These are phyloP conservation scores for Mycosphaerella arachidis DNA, from an alignment of 2,329 filamentous ascomycete genomes.

Conservation along the genomic window DNA sequence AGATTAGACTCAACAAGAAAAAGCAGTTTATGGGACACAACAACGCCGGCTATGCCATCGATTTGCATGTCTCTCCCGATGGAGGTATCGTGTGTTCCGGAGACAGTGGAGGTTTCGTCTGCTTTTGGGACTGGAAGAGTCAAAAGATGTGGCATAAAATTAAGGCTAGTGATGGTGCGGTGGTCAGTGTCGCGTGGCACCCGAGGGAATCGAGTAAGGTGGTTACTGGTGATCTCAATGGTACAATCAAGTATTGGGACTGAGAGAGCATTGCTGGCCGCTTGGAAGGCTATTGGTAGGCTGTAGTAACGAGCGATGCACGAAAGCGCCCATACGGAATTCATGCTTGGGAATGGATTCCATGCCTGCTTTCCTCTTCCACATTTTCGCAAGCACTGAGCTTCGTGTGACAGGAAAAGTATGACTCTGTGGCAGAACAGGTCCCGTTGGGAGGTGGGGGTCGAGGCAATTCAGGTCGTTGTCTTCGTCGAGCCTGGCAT, in stretches of 20 bases:
- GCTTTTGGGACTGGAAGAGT: conserved; percentile 99
- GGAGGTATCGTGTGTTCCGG: conserved; percentile 86
- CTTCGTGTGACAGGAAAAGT: too few relatives aligned
- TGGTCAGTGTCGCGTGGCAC: conserved; percentile 91
- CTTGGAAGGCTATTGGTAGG: too few relatives aligned
- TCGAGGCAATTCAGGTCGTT: too few relatives aligned
- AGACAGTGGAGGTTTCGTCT: conserved; percentile 82
- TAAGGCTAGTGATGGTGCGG: conserved; percentile 71
- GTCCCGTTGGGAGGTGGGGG: too few relatives aligned
- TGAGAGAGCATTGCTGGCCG: conserved; percentile 36
- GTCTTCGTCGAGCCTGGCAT: too few relatives aligned
- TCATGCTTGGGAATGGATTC: too few relatives aligned
- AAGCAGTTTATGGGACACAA: conserved; percentile 96
- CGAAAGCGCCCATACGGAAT: too few relatives aligned
- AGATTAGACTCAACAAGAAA: conserved; percentile 95
- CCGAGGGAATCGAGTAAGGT: conserved; percentile 97
- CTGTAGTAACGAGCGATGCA: too few relatives aligned
- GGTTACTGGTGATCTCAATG: conserved; percentile 82
- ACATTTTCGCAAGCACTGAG: too few relatives aligned
- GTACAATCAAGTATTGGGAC: conserved; percentile 90
- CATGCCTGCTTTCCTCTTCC: too few relatives aligned
- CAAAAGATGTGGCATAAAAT: conserved; percentile 99
- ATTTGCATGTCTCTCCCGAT: conserved; percentile 82
- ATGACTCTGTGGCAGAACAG: too few relatives aligned
- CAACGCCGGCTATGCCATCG: conserved; percentile 88